Conservation (phyloP, 2,329 filamentous ascomycete species). For the Colletotrichum abscissum region DNA sequence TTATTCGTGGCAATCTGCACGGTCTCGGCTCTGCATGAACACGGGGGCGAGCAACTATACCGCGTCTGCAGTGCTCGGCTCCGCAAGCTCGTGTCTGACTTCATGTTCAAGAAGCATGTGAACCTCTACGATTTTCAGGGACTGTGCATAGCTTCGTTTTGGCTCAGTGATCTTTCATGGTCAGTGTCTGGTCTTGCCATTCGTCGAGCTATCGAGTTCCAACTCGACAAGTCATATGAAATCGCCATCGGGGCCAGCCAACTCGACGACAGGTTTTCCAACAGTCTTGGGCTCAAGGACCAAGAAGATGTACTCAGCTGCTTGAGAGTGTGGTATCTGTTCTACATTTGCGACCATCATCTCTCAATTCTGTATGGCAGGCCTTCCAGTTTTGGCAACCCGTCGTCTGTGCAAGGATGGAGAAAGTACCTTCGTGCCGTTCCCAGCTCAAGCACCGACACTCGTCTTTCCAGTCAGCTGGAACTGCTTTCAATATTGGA, state of each 20-base stretch:
- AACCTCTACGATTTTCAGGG: background rate
- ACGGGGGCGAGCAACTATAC: background rate
- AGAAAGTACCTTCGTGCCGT: background rate
- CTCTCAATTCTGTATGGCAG: background rate
- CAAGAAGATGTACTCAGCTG: background rate
- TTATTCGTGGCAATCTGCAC: background rate
- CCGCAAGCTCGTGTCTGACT: background rate
- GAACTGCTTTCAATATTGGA: background rate
- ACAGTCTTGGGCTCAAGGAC: background rate
- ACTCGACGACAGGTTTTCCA: background rate
- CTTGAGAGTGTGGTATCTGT: background rate
- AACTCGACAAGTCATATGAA: background rate
- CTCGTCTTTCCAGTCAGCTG: background rate
- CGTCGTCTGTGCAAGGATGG: background rate
- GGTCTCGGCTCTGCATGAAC: background rate
- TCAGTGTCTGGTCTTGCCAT: background rate
- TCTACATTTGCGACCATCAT: background rate
- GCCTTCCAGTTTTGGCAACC: background rate
- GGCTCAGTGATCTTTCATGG: background rate
- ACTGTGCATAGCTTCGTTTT: background rate
- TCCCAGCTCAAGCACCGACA: background rate
- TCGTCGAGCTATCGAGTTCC: background rate
- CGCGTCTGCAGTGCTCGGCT: background rate
- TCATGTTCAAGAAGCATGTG: background rate
- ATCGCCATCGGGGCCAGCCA: background rate